phyloP scores from a whole-genome alignment of 352 stramenopile genomes.

The Phytophthora capsici region DNA sequence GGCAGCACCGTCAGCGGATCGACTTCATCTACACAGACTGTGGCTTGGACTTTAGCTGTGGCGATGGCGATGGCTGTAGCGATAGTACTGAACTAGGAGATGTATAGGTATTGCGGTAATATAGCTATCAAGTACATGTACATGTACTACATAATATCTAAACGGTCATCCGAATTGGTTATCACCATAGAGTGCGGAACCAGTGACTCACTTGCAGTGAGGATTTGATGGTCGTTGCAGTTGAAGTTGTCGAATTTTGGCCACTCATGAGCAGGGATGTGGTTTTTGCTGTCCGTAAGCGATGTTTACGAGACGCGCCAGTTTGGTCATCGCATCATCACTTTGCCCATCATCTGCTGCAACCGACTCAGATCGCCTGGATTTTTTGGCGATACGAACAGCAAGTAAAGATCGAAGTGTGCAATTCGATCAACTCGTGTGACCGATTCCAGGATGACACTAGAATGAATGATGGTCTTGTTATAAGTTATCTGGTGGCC shows the following conservation, averaged over 20 bases:
- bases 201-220: too few relatives aligned
- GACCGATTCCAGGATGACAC: slow-evolving; percentile 3
- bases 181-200: neutral
- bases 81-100: slow-evolving; percentile 11
- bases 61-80: neutral
- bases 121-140: slow-evolving; percentile 1
- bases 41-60: neutral
- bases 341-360: neutral
- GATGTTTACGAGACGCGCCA: slow-evolving; percentile 1
- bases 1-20: slow-evolving; percentile 19
- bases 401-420: neutral
- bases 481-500: slow-evolving; percentile 23
- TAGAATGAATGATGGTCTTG: slow-evolving; percentile 4
- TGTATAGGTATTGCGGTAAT: neutral
- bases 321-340: slow-evolving; percentile 10
- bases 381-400: slow-evolving; percentile 11
- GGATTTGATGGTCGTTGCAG: neutral
- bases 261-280: too few relatives aligned
- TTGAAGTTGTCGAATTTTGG: slow-evolving; percentile 13
- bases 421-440: neutral
- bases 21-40: neutral
- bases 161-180: too few relatives aligned
- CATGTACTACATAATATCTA: neutral
- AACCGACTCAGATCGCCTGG: slow-evolving; percentile 7
- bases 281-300: slow-evolving; percentile 13